Base-by-base conservation (phyloP, 2,329 filamentous ascomycete species). In the Neurospora sp. region DNA sequence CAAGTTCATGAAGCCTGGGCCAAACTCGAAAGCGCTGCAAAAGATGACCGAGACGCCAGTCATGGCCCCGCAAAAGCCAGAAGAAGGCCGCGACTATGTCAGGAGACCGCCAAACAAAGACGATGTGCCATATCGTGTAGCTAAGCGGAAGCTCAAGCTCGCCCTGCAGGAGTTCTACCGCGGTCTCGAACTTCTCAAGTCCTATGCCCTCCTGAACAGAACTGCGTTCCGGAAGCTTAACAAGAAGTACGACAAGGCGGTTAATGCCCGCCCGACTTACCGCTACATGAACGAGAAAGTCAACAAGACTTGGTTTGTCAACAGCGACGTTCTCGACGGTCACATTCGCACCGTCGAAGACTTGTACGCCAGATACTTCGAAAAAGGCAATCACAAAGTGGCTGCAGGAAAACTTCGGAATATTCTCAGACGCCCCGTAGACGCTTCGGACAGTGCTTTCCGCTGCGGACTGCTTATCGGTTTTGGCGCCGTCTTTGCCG, bases 211-310 rank as follows among this genome's bases (percentile, higher is more conserved):
- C 28, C 84, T 97, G 15, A 99, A 99, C 79, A 88, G 93, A 67
- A 97, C 93, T 0, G 96, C 93, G 0, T 98, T 98, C 77, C 90
- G 94, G 39, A 99, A 99, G 80, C 93, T 99, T 77, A 97, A 97
- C 81, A 99, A 99, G 80, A 99, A 99, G 80, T 98, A 96, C 78
- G 94, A 98, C 84, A 99, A 98, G 81, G 88, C 91, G 2, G 88
- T 93, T 70, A 88, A 93, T 75, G 90, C 93, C 52, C 87, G 91
- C 11, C 92, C 92, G 0, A 86, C 90, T 0, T 86, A 91, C 77
- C 87, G 91, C 37, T 98, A 95, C 79, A 92, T 97, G 87, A 90
- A 90, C 39, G 94, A 97, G 75, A 95, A 95, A 77, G 93, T 99
- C 75, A 95, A 92, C 81, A 90, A 91, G 73, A 87, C 94, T 1